Base-by-base conservation (phyloP, 208 protist species). In the Trypanosoma brucei region DNA sequence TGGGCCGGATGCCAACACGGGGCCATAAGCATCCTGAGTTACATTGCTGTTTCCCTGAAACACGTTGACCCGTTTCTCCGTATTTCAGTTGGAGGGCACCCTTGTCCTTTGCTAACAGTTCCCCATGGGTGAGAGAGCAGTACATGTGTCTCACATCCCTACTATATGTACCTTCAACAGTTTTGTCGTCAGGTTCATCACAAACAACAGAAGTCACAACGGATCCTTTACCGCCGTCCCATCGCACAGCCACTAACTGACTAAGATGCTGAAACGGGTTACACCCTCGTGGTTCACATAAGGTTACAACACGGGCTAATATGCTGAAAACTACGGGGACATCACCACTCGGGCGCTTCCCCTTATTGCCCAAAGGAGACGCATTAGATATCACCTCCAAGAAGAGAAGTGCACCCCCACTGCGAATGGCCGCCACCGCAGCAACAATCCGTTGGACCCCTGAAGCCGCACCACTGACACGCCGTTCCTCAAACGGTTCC, bases 341-440 rank as follows among this genome's bases (percentile, higher is more conserved):
- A n/a, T 33, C 35, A 5, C 7, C 45, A n/a, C 40, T 22, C 22
- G 48, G 1, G 6, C 14, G 13, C 8, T 4, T 51, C 31, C 2
- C 3, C n/a, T 55, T 55, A 2, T 11, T 11, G 8, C 11, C 42
- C 42, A 11, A 46, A 11, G 11, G 11, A 46, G 42, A 6, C 42
- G 42, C 11, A 33, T 31, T 40, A 7, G 31, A 35, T 30, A 40
- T 39, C 13, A 72, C 53, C 40, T 72, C 60, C 5, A 72, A n/a
- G 48, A 72, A 35, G 1, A 72, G 13, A 46, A 72, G 22, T 42
- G 49, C 48, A 38, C 67, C 67, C 5, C 8, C 9, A 58, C 54
- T 66, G 3, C 39, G 40, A 38, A 65, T 37, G 3, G 48, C 55
- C 36, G 64, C 39, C 11, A 76, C 50, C 30, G 57, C n/a, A 48